A percentile compares a stretch with the other conserved stretches of the same genome.
Conservation (phyloP, 768 basidiomycete genomes). For the Xanthoconium stramineum region DNA sequence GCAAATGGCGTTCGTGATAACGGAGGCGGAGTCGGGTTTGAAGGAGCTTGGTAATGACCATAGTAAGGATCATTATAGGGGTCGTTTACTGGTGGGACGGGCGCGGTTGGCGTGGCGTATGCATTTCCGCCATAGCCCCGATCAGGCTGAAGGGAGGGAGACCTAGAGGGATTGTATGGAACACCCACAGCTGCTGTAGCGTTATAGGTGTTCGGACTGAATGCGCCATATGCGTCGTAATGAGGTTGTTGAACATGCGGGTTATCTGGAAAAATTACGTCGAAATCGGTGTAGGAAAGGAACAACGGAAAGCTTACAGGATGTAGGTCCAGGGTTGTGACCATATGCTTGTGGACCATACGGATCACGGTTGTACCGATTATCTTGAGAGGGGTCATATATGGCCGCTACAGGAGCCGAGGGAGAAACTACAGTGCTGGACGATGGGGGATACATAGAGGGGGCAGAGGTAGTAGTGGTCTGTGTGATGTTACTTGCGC, state of each 20-base stretch:
- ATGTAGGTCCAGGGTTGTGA: constrained; percentile 49
- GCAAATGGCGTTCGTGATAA: constrained; percentile 34
- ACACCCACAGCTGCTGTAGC: constrained; percentile 17
- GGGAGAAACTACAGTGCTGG: constrained; percentile 20
- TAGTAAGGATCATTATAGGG: constrained; percentile 30
- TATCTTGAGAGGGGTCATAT: constrained; percentile 21
- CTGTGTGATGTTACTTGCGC: constrained; percentile 38
- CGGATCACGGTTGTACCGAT: constrained; percentile 27
- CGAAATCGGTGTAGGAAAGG: neutral
- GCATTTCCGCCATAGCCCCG: constrained; percentile 58
- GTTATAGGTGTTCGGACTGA: constrained; percentile 43
- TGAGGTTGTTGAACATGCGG: constrained; percentile 50
- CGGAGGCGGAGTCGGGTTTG: constrained; percentile 29
- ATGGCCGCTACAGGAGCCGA: constrained; percentile 6
- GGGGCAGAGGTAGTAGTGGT: constrained; percentile 41
- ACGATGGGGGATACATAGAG: constrained; percentile 34
- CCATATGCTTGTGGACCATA: constrained; percentile 42
- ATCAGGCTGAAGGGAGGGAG: constrained; percentile 33
- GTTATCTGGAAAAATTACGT: constrained; percentile 43
- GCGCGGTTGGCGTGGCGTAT: constrained; percentile 48
- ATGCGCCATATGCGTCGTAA: constrained; percentile 49
- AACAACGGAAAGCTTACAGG: constrained; percentile 42
- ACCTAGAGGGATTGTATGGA: constrained; percentile 11
- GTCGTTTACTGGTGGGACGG: constrained; percentile 37
- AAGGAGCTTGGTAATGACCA: constrained; percentile 17